These are phyloP conservation scores for Antitrichia curtipendula DNA, from an alignment of 225 moss, liverwort and hornwort species.

Conservation along the genomic window DNA sequence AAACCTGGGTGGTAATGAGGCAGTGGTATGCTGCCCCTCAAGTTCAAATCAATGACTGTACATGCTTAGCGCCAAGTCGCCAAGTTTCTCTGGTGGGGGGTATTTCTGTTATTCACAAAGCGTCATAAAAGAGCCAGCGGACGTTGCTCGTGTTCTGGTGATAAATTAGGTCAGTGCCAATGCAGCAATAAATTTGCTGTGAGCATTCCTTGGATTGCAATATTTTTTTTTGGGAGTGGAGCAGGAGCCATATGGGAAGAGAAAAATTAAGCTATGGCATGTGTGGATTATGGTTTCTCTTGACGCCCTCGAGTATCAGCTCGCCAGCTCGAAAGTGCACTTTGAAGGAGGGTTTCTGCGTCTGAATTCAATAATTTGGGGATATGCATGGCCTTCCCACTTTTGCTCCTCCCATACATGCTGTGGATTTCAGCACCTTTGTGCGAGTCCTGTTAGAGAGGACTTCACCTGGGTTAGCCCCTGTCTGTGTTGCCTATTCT, in stretches of 20 bases:
- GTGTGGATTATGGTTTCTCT: neutral
- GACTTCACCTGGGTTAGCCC: neutral
- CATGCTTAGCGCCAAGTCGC: conserved; percentile 10
- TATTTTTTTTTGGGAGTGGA: conserved; percentile 28
- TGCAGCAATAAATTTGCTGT: conserved; percentile 24
- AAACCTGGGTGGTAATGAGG: conserved; percentile 2
- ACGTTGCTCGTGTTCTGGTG: conserved; percentile 19
- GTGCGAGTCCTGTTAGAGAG: neutral
- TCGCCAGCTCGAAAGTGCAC: conserved; percentile 2
- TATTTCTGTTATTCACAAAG: conserved; percentile 29
- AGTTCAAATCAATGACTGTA: conserved; percentile 9
- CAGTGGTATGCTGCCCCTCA: conserved; percentile 11
- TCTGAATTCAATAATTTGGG: conserved; percentile 8
- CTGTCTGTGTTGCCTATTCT: neutral
- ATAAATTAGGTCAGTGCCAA: conserved; percentile 16
- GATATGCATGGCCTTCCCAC: neutral
- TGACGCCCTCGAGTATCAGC: neutral
- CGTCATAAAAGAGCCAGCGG: conserved; percentile 26
- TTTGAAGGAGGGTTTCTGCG: neutral
- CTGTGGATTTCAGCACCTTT: conserved; percentile 6
- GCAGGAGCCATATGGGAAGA: neutral
- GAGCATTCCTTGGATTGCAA: conserved; percentile 19
- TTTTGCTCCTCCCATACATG: neutral
- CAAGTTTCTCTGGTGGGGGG: conserved; percentile 18
- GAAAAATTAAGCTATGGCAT: neutral